Percentiles rank a stretch among this genome's conserved stretches.
Conservation (phyloP, 164 flowering plant species). For the Annona squamosa region DNA sequence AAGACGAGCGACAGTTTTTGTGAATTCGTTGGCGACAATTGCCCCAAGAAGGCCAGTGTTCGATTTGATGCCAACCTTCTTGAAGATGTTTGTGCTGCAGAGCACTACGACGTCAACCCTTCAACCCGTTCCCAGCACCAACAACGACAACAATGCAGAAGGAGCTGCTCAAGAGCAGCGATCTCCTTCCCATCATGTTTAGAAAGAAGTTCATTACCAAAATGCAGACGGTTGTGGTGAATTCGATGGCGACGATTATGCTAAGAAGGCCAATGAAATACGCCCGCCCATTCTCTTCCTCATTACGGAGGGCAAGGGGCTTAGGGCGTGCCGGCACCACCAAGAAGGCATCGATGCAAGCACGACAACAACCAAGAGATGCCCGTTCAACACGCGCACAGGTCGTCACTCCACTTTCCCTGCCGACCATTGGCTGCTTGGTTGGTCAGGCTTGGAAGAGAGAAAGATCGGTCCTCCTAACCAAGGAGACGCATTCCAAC, state of each 20-base stretch:
- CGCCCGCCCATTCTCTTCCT: no score
- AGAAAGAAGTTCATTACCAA: slow-evolving; percentile 22
- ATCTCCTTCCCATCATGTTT: slow-evolving; percentile 28
- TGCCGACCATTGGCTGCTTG: no score
- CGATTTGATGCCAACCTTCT: background rate
- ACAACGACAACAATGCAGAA: slow-evolving; percentile 24
- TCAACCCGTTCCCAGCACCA: slow-evolving; percentile 11
- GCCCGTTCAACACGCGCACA: no score
- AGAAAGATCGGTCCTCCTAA: background rate
- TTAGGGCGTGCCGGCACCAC: no score
- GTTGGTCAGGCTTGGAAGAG: no score
- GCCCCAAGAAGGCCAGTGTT: no score
- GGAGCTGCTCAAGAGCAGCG: slow-evolving; percentile 21
- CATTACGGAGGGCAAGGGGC: no score
- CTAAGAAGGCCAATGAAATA: slow-evolving; percentile 5
- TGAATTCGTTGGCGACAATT: background rate
- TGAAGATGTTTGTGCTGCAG: slow-evolving; percentile 2
- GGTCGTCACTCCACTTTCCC: no score
- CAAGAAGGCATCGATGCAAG: no score
- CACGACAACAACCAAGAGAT: no score
- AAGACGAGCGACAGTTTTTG: slow-evolving; percentile 1
- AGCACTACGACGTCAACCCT: slow-evolving; percentile 5
- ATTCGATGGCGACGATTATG: slow-evolving; percentile 33
- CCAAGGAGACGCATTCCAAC: background rate
- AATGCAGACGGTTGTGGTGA: slow-evolving; percentile 21